Evolutionary conservation across 2,329 filamentous ascomycete genomes (phyloP).

Genomic region (Cercospora nicotianae): DNA sequence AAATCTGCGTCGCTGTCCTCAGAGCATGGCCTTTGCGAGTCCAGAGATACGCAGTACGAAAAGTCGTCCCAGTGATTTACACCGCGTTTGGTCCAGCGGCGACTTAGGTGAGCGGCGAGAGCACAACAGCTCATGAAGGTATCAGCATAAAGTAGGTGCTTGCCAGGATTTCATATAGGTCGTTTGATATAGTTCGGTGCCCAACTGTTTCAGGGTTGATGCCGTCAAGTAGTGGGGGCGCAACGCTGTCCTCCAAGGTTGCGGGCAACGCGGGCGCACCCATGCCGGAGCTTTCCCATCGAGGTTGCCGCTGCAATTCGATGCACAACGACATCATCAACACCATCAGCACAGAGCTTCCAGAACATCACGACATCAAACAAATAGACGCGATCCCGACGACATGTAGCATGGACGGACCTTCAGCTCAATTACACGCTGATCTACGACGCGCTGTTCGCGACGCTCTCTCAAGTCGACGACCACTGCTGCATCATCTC

Average conservation of each 20-base stretch:
- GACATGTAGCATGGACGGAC: constrained; percentile 29
- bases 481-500: constrained; percentile 62
- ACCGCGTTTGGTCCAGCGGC: not conserved
- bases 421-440: constrained; percentile 44
- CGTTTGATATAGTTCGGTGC: not conserved
- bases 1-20: constrained; percentile 3
- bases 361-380: not conserved
- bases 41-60: constrained; percentile 28
- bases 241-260: not conserved
- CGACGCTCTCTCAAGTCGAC: constrained; percentile 43
- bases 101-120: not conserved
- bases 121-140: not conserved
- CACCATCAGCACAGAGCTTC: not conserved
- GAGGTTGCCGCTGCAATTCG: not conserved
- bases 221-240: not conserved
- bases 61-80: constrained; percentile 30
- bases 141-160: not conserved
- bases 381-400: not conserved
- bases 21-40: constrained; percentile 5
- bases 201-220: not conserved
- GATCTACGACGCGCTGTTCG: constrained; percentile 46
- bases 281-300: not conserved
- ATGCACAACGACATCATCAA: constrained; percentile 1
- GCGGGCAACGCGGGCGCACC: not conserved
- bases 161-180: not conserved